A percentile compares a stretch with the other conserved stretches of the same genome.
Conservation (phyloP, 1,139 yeast genomes). For the Nakaseomyces kungkrabaensis region DNA sequence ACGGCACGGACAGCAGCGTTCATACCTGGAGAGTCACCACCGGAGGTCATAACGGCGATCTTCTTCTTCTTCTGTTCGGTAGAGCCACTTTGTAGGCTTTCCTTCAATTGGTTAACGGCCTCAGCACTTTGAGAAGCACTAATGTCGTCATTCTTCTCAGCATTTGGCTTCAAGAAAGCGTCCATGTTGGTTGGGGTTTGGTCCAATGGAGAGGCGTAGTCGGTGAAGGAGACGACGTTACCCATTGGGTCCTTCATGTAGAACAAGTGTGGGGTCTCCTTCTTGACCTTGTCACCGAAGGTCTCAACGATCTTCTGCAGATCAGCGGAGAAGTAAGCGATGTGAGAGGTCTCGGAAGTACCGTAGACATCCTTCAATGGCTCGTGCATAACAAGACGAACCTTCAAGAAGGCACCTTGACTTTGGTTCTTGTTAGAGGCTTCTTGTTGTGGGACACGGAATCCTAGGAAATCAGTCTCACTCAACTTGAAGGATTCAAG, state of each 20-base stretch:
- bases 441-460: slow-evolving; percentile 51
- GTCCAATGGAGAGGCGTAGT: slow-evolving; percentile 29
- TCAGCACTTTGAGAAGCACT: slow-evolving; percentile 21
- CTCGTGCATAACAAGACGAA: slow-evolving; percentile 42
- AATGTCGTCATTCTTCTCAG: slow-evolving; percentile 6
- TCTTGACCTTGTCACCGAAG: slow-evolving; percentile 26
- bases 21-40: slow-evolving; percentile 87
- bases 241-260: slow-evolving; percentile 47
- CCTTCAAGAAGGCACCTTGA: slow-evolving; percentile 52
- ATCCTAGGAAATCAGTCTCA: slow-evolving; percentile 38
- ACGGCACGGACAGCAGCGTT: slow-evolving; percentile 75
- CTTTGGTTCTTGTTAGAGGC: slow-evolving; percentile 34
- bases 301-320: slow-evolving; percentile 33
- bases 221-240: slow-evolving; percentile 39
- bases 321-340: slow-evolving; percentile 46
- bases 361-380: slow-evolving; percentile 24
- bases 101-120: slow-evolving; percentile 14
- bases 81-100: slow-evolving; percentile 13
- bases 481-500: slow-evolving; percentile 57
- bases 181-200: slow-evolving; percentile 28
- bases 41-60: slow-evolving; percentile 79
- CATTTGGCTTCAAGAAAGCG: slow-evolving; percentile 22
- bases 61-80: slow-evolving; percentile 34
- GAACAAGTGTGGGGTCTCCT: slow-evolving; percentile 27
- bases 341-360: slow-evolving; percentile 24